Evolutionary conservation across 2,329 filamentous ascomycete species (phyloP), one percentile per base, ranked within the genome.

Genomic region (Tympanopsis confertula): DNA sequence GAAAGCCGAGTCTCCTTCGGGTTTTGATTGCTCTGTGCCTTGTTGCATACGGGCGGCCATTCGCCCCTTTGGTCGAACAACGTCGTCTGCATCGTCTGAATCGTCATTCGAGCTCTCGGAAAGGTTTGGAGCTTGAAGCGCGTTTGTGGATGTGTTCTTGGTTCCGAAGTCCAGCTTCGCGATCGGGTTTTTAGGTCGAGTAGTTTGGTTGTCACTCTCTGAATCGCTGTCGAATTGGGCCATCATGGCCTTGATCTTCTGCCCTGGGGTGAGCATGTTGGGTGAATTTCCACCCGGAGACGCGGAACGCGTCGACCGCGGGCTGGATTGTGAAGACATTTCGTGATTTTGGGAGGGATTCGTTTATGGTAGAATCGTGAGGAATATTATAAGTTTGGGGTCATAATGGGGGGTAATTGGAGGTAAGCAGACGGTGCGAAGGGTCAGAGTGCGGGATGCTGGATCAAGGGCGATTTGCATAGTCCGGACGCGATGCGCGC

Each of bases 21-120:
- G 10, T 7, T 26, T 26, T 7, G 7, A 7, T n/a, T n/a, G 7
- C 7, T 26, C 22, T 26, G 7, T n/a, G 7, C 22, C 22, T 18
- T 33, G 30, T 40, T 58, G 57, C 48, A 71, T 55, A 12, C 63
- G 58, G 22, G 65, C 60, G 22, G 66, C 63, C 48, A 71, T 54
- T 28, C 59, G 57, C 13, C 66, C 63, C 29, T 54, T 56, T 1
- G 66, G 66, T 35, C 48, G 48, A 22, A 57, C 30, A 24, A 52
- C 52, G 19, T 59, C 55, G n/a, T 62, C 59, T 0, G 30, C 26
- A 19, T 36, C 20, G 5, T 24, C 38, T 7, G n/a, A 37, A n/a
- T 26, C 22, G n/a, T n/a, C n/a, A n/a, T n/a, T n/a, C n/a, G n/a
- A n/a, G n/a, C n/a, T n/a, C n/a, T n/a, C n/a, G n/a, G n/a, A n/a